Percentiles rank a stretch among this genome's conserved stretches.
Evolutionary conservation across 2,329 filamentous ascomycete species (phyloP).

Genomic region (Xylariomycetidae sp.): DNA sequence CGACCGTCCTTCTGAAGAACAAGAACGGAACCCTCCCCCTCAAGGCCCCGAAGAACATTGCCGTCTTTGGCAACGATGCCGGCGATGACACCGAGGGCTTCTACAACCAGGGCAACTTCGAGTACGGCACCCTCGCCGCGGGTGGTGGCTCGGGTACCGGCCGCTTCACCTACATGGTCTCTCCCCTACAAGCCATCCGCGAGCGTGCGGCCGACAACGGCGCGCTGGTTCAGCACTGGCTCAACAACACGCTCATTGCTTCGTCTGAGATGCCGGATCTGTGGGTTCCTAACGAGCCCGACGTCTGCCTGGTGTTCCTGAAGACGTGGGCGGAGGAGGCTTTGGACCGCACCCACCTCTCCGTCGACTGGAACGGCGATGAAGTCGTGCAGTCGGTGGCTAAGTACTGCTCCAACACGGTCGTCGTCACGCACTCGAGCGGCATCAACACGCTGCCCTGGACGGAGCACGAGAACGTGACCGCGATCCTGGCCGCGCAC

Average conservation of each 20-base stretch:
- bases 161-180: conserved; percentile 47
- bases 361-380: conserved; percentile 56
- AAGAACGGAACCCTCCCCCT: conserved; percentile 53
- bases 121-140: conserved; percentile 51
- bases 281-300: conserved; percentile 43
- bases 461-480: conserved; percentile 53
- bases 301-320: conserved; percentile 61
- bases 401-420: conserved; percentile 40
- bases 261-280: conserved; percentile 36
- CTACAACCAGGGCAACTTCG: conserved; percentile 57
- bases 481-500: conserved; percentile 54
- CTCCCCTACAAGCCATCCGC: conserved; percentile 49
- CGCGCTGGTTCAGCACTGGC: conserved; percentile 35
- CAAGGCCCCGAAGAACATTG: conserved; percentile 49
- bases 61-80: conserved; percentile 55
- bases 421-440: conserved; percentile 54
- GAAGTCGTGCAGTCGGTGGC: conserved; percentile 49
- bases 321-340: conserved; percentile 62
- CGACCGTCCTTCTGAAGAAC: conserved; percentile 72
- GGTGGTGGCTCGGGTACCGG: conserved; percentile 55
- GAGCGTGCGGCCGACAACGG: conserved; percentile 38
- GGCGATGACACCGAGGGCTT: conserved; percentile 61
- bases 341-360: conserved; percentile 48
- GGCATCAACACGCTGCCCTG: conserved; percentile 51
- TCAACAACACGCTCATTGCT: conserved; percentile 37